A percentile compares a stretch with the other conserved stretches of the same genome.
phyloP scores from a whole-genome alignment of 768 basidiomycete genomes.

The Nevesoporus exiguus region DNA sequence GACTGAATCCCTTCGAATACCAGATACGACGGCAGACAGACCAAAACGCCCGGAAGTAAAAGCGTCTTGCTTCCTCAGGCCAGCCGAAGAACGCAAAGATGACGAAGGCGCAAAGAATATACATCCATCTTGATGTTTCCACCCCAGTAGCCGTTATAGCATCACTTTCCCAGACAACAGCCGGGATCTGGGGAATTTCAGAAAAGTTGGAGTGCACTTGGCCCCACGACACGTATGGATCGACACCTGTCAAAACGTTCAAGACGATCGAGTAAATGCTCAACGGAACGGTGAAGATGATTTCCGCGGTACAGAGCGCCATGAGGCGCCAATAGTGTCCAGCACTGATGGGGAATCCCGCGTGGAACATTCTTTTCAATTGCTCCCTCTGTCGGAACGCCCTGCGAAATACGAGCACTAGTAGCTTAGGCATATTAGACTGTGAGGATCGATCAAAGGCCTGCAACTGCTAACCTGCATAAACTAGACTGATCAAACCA shows the following conservation, averaged over 20 bases:
- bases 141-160: conserved; percentile 17
- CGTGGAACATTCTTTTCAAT: conserved; percentile 35
- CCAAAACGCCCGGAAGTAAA: conserved; percentile 47
- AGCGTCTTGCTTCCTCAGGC: conserved; percentile 58
- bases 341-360: conserved; percentile 43
- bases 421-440: too few relatives aligned
- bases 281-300: conserved; percentile 37
- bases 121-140: conserved; percentile 47
- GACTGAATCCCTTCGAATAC: too few relatives aligned
- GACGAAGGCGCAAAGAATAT: conserved; percentile 47
- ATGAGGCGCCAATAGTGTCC: conserved; percentile 63
- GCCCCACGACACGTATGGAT: conserved; percentile 45
- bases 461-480: too few relatives aligned
- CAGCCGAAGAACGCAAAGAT: conserved; percentile 74
- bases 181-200: conserved; percentile 39
- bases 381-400: conserved; percentile 30
- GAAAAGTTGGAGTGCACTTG: conserved; percentile 42
- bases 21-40: conserved; percentile 32
- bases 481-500: conserved; percentile 37
- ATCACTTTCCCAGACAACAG: conserved; percentile 38
- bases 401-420: conserved; percentile 8
- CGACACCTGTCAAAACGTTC: conserved; percentile 25
- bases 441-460: too few relatives aligned
- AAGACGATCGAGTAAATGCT: conserved; percentile 38
- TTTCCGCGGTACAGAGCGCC: conserved; percentile 46